Evolutionary conservation across 768 basidiomycete genomes (phyloP).

Genomic region (Leucosporidium yakuticum): DNA sequence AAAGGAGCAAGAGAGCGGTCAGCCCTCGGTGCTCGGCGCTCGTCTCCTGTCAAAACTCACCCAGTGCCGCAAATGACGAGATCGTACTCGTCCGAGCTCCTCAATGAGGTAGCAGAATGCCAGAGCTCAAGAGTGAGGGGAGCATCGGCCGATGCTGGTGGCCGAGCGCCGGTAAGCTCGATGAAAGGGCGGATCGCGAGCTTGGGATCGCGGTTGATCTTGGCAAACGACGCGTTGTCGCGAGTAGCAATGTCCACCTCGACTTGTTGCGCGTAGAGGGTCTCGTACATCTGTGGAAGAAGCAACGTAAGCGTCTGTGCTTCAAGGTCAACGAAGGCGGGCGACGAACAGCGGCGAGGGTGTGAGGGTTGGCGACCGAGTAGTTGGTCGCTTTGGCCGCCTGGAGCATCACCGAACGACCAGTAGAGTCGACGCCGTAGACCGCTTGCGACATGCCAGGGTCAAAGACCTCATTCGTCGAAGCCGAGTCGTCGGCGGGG

Average conservation of each 20-base stretch:
- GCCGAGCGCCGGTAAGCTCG: slow-evolving; percentile 9
- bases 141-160: neutral
- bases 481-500: slow-evolving; percentile 54
- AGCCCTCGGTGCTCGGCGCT: no score
- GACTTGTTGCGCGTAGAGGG: slow-evolving; percentile 53
- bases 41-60: neutral
- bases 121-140: slow-evolving; percentile 43
- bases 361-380: slow-evolving; percentile 52
- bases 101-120: slow-evolving; percentile 45
- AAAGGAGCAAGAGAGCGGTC: no score
- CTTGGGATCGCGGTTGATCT: slow-evolving; percentile 45
- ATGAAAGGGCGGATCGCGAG: slow-evolving; percentile 46
- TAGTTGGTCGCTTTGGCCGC: slow-evolving; percentile 55
- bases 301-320: neutral
- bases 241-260: slow-evolving; percentile 48
- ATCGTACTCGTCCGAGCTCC: slow-evolving; percentile 47
- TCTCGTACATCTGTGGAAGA: slow-evolving; percentile 48
- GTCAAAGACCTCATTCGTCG: slow-evolving; percentile 56
- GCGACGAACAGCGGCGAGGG: slow-evolving; percentile 39
- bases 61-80: slow-evolving; percentile 54
- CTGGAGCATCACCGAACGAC: slow-evolving; percentile 44
- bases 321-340: slow-evolving; percentile 39
- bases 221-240: slow-evolving; percentile 26
- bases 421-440: slow-evolving; percentile 46
- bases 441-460: slow-evolving; percentile 48